Base-by-base conservation (phyloP, 495 filamentous ascomycete genomes). In the Xylaria cubensis region DNA sequence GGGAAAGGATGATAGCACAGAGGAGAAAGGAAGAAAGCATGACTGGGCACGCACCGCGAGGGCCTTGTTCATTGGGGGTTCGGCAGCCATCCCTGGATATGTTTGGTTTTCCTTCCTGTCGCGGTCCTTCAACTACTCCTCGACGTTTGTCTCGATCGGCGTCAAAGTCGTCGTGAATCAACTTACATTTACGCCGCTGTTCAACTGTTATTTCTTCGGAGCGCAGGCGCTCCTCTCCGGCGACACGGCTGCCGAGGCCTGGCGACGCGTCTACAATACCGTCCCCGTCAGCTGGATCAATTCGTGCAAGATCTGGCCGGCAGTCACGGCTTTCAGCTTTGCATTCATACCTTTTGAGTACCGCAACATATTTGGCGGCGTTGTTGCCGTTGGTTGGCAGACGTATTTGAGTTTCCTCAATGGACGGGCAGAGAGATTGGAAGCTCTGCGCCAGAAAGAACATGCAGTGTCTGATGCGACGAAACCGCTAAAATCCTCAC, bases 141-240 rank as follows among this genome's bases (percentile, higher is more conserved):
- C 91, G 34, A 92, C 91, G 70, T 64, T 88, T 46, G 79, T 93
- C 53, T 94, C 91, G 21, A 83, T 97, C 58, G 82, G 85, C 64
- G 89, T 90, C 12, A 95, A 97, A 79, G 92, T 98, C 59, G 76
- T 87, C 50, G 87, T 97, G 6, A 97, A 95, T 80, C 95, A 98
- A 79, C 78, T 88, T 3, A 83, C 88, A 77, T 98, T 97, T 82
- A 93, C 95, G 12, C 94, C 95, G 0, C 77, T 94, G 39, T 97
- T 97, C 85, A 97, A 95, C 79, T 90, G 86, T 34, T 97, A 96
- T 81, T 97, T 98, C 85, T 98, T 98, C 84, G 90, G 91, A 63
- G 87, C 94, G 84, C 95, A 98, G 78, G 86, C 86, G 19, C 74
- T 91, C 78, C 74, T 89, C 82, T 76, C 88, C 82, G 79, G 89